Conservation (phyloP, 2,329 filamentous ascomycete species). For the Colletotrichum sp. region DNA sequence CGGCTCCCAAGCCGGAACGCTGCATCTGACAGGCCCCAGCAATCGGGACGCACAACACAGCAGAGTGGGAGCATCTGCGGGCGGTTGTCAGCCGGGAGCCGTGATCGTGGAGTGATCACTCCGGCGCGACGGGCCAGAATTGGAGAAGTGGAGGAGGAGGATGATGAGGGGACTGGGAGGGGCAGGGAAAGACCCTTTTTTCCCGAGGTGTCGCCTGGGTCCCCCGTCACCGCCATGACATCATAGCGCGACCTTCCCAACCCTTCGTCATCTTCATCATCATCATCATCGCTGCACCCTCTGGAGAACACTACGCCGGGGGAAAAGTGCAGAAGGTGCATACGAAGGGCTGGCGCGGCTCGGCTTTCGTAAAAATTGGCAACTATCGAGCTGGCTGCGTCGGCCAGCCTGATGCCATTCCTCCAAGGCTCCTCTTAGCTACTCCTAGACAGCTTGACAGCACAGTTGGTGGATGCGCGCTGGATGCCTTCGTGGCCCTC, state of each 20-base stretch:
- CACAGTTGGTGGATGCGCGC: neutral
- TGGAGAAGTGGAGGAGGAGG: neutral
- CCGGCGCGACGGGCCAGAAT: neutral
- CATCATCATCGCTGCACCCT: slow-evolving; percentile 10
- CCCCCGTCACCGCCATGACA: slow-evolving; percentile 6
- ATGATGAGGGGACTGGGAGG: neutral
- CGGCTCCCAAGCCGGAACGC: neutral
- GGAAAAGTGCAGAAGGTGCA: neutral
- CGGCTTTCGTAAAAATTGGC: neutral
- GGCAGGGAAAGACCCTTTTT: neutral
- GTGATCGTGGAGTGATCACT: neutral
- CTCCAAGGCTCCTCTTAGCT: neutral
- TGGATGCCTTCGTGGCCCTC: neutral
- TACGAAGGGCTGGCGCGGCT: neutral
- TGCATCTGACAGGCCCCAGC: neutral
- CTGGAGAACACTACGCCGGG: neutral
- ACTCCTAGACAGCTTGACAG: neutral
- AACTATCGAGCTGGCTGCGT: neutral
- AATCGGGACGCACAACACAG: neutral
- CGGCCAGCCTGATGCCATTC: neutral
- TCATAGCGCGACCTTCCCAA: slow-evolving; percentile 16
- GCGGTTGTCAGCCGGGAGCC: neutral
- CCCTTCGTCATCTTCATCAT: slow-evolving; percentile 16
- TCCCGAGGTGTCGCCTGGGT: neutral
- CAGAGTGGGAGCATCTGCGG: neutral